phyloP scores from a whole-genome alignment of 805 yeast genomes.

The Candida loeiensis region DNA sequence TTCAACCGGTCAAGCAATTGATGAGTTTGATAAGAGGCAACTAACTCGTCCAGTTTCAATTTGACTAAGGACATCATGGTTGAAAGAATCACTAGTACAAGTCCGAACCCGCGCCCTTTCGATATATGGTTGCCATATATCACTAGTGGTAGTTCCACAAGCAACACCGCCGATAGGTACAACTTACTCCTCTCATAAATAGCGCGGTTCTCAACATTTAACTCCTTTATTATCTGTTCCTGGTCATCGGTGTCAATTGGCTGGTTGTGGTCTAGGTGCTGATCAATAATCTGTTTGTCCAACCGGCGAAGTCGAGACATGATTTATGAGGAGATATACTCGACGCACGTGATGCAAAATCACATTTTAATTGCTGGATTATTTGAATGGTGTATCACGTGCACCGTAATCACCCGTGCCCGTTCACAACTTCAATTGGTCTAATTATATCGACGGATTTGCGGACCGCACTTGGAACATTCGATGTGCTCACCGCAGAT shows the following conservation, averaged over 20 bases:
- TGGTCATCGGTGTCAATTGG: slow-evolving; percentile 23
- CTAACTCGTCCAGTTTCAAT: slow-evolving; percentile 7
- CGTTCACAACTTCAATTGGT: too few relatives aligned
- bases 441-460: too few relatives aligned
- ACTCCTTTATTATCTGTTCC: slow-evolving; percentile 16
- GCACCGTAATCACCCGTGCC: too few relatives aligned
- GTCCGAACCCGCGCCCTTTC: slow-evolving; percentile 1
- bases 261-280: slow-evolving; percentile 9
- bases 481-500: too few relatives aligned
- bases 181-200: slow-evolving; percentile 8
- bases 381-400: too few relatives aligned
- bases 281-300: slow-evolving; percentile 20
- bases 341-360: not conserved
- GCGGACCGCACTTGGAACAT: too few relatives aligned
- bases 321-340: too few relatives aligned
- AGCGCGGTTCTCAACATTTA: slow-evolving; percentile 15
- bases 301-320: slow-evolving; percentile 22
- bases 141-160: slow-evolving; percentile 9
- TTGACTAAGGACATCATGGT: slow-evolving; percentile 7
- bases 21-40: not conserved
- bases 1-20: slow-evolving; percentile 1
- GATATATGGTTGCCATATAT: slow-evolving; percentile 6
- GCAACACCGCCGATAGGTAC: slow-evolving; percentile 13
- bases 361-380: too few relatives aligned
- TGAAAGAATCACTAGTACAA: slow-evolving; percentile 9